Percentiles rank a stretch among this genome's conserved stretches.
Conservation (phyloP, 2,329 filamentous ascomycete species). For the Aureobasidium leucospermi region DNA sequence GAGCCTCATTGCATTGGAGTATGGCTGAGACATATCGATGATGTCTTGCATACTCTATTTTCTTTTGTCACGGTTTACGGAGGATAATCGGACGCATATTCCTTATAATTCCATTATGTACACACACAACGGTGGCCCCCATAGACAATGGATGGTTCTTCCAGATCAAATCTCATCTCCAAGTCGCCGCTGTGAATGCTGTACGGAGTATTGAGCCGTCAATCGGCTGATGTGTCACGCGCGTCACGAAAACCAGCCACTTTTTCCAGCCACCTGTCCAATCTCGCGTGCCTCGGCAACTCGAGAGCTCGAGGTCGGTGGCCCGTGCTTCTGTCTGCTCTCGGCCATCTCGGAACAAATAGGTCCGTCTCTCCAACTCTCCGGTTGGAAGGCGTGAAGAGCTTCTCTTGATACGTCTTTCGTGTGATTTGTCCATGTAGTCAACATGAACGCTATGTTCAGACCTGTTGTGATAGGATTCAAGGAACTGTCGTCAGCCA, state of each 20-base stretch:
- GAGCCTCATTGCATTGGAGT: conserved; percentile 13
- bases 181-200: background rate
- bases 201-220: too few relatives aligned
- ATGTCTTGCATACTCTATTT: conserved; percentile 11
- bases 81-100: conserved; percentile 9
- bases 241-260: background rate
- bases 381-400: too few relatives aligned
- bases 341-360: background rate
- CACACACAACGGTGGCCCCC: background rate
- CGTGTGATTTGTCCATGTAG: too few relatives aligned
- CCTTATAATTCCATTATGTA: conserved; percentile 2
- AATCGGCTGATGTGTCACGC: background rate
- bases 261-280: background rate
- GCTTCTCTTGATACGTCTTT: too few relatives aligned
- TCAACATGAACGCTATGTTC: too few relatives aligned
- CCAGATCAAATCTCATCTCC: background rate
- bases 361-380: background rate
- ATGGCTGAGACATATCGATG: background rate
- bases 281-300: background rate
- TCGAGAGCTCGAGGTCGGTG: background rate
- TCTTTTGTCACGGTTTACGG: conserved; percentile 9
- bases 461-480: too few relatives aligned
- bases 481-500: too few relatives aligned
- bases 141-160: background rate
- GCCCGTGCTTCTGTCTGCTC: background rate